Conservation (phyloP, 2,329 filamentous ascomycete species). For the Coniochaeta sp. region DNA sequence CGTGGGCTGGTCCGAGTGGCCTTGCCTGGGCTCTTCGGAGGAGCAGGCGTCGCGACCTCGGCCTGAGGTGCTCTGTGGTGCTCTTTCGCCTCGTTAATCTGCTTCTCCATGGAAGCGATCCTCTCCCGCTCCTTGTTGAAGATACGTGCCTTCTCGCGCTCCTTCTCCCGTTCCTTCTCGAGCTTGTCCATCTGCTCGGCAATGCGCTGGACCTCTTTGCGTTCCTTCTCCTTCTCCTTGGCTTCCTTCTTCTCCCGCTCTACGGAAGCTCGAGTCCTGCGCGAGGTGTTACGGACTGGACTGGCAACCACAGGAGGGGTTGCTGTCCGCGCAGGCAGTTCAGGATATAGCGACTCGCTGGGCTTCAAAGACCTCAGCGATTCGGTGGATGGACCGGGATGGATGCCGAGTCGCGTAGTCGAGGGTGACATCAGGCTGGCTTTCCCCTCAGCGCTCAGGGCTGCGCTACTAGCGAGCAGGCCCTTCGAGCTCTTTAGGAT, state of each 20-base stretch:
- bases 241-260: constrained; percentile 55
- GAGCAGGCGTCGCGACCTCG: constrained; percentile 18
- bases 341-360: constrained; percentile 33
- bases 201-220: constrained; percentile 54
- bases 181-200: constrained; percentile 55
- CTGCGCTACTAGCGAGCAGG: constrained; percentile 71
- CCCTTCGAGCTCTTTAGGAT: constrained; percentile 83
- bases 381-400: constrained; percentile 40
- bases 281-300: constrained; percentile 32
- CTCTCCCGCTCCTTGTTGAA: constrained; percentile 52
- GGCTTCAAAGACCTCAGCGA: constrained; percentile 33
- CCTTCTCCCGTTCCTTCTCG: constrained; percentile 62
- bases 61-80: constrained; percentile 9
- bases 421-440: constrained; percentile 39
- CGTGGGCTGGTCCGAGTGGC: constrained; percentile 44
- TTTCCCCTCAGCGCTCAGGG: constrained; percentile 55
- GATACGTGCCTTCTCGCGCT: constrained; percentile 58
- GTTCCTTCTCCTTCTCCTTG: constrained; percentile 43
- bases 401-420: constrained; percentile 34
- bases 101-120: constrained; percentile 44
- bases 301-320: constrained; percentile 29
- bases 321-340: constrained; percentile 30
- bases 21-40: constrained; percentile 34
- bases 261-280: constrained; percentile 49
- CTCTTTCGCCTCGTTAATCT: constrained; percentile 24